A percentile compares a stretch with the other conserved stretches of the same genome.
Evolutionary conservation across 495 filamentous ascomycete genomes (phyloP).

Genomic region (Neurospora sp.): DNA sequence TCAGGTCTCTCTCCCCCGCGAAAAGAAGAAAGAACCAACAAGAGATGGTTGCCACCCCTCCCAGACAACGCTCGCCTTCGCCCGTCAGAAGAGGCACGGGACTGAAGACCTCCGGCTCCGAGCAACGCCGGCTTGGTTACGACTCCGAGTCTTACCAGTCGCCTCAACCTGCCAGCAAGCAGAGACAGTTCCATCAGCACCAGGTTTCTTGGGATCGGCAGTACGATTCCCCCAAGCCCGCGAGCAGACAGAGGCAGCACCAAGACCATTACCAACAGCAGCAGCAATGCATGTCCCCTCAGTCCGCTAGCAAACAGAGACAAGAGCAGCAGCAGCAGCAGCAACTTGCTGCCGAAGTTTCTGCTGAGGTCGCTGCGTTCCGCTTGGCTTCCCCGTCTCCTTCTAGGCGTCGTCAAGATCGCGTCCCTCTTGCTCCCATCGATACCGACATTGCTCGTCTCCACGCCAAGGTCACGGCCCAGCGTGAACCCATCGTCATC

Average conservation of each 20-base stretch:
- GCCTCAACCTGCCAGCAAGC: constrained; percentile 3
- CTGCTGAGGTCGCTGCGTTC: neutral
- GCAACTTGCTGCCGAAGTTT: neutral
- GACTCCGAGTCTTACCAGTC: neutral
- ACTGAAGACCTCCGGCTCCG: neutral
- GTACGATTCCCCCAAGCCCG: neutral
- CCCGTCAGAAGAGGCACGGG: constrained; percentile 9
- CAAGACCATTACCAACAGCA: neutral
- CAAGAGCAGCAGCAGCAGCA: neutral
- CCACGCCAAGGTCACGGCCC: neutral
- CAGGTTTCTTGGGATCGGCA: neutral
- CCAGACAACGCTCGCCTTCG: constrained; percentile 14
- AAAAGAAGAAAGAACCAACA: constrained; percentile 2
- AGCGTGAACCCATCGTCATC: neutral
- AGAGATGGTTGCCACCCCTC: neutral
- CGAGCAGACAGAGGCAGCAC: neutral
- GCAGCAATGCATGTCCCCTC: neutral
- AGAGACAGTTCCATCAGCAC: neutral
- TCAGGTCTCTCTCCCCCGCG: constrained; percentile 8
- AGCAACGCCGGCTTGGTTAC: neutral
- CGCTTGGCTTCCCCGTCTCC: neutral
- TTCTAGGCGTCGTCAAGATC: neutral
- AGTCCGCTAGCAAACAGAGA: neutral
- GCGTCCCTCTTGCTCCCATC: neutral
- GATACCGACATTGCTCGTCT: constrained; percentile 10